Evolutionary conservation across 768 basidiomycete genomes (phyloP), one percentile per base, ranked within the genome.

Genomic region (Auricularia sp.): DNA sequence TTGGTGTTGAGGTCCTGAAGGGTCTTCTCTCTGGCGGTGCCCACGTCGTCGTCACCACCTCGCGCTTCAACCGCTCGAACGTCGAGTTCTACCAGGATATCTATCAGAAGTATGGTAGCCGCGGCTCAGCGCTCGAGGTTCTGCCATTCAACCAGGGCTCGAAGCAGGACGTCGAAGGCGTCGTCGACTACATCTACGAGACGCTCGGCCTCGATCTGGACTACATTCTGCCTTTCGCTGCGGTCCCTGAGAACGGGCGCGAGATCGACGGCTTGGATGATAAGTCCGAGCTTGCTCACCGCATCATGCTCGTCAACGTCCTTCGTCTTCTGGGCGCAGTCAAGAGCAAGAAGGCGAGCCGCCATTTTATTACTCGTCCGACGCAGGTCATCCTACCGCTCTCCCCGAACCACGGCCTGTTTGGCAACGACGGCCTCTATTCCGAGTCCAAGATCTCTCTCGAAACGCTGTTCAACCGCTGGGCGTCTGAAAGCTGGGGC

Each of bases 61-160:
- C 96, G 21, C 91, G 97, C 71, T 98, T 97, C 79, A 95, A 83
- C 74, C 93, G 97, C 67, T 85, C 92, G 64, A 92, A 89, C 13
- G 96, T 99, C 67, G 95, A 98, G 75, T 99, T 95, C 76, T 99
- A 99, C 77, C 97, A 99, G 74, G 88, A 89, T 56, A 95, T 98
- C 76, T 99, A 89, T 85, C 97, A 98, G 76, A 88, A 89, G 66
- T 88, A 88, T 71, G 97, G 97, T 21, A 93, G 92, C 70, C 89
- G 92, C 68, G 96, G 95, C 8, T 95, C 96, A n/a, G 91, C 94
- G 21, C 82, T 99, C 56, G 94, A 94, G 13, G 96, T 99, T 62
- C 96, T 99, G 39, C 97, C 97, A 14, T 99, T 98, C 85, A 99
- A 99, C 73, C 96, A 98, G 75, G 97, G 91, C 35, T 98, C 97